phyloP scores from a whole-genome alignment of 1,284 basidiomycete species.

The Meira nashicola region DNA sequence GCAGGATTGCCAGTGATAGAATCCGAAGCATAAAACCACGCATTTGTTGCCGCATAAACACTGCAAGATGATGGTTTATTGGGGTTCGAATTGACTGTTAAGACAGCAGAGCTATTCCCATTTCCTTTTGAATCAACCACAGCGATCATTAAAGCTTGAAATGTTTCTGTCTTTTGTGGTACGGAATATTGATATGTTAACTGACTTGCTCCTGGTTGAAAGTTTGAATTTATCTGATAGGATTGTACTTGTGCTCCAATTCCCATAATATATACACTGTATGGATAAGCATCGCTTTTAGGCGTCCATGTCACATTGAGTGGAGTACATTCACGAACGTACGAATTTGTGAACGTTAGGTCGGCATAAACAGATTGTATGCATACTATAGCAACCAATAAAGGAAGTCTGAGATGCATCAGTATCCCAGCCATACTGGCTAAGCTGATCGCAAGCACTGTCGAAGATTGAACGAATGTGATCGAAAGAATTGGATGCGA shows the following conservation, averaged over 20 bases:
- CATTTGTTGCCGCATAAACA: constrained; percentile 22
- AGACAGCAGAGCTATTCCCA: constrained; percentile 27
- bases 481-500: too few species aligned
- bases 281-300: constrained; percentile 18
- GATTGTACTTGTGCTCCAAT: constrained; percentile 17
- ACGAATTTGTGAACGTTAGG: neutral
- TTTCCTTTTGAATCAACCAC: constrained; percentile 28
- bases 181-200: constrained; percentile 36
- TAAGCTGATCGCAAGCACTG: too few species aligned
- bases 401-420: too few species aligned
- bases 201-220: constrained; percentile 21
- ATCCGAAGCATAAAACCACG: constrained; percentile 29
- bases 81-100: constrained; percentile 19
- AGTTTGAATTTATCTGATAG: constrained; percentile 26
- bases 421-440: too few species aligned
- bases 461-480: too few species aligned
- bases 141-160: constrained; percentile 24
- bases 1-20: constrained; percentile 12
- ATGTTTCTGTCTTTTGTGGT: constrained; percentile 21
- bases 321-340: constrained; percentile 28
- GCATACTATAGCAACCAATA: too few species aligned
- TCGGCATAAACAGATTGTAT: neutral
- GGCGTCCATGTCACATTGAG: constrained; percentile 37
- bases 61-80: constrained; percentile 17
- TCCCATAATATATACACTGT: constrained; percentile 29